Percentiles rank a stretch among this genome's conserved stretches.
phyloP scores from a whole-genome alignment of 306 rosid genomes.

The Abrus pulchellus region DNA sequence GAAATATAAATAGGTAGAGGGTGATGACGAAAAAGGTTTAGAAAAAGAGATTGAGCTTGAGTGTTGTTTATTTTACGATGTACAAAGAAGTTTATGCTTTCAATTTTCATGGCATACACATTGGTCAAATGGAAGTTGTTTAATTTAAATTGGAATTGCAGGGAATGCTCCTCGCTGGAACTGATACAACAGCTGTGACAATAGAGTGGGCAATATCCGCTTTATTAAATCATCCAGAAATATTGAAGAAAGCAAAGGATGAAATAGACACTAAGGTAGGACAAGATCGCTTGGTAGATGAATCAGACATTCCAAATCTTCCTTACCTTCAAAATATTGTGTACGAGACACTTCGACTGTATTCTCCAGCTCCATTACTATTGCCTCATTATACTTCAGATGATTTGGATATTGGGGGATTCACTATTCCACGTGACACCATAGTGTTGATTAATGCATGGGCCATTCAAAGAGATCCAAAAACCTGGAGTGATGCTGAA shows the following conservation, averaged over 20 bases:
- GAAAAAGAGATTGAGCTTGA: too few relatives aligned
- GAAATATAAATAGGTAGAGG: too few relatives aligned
- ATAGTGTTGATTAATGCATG: constrained; percentile 60
- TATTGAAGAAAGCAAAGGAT: constrained; percentile 50
- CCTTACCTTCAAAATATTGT: constrained; percentile 58
- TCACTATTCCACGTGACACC: constrained; percentile 53
- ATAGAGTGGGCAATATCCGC: constrained; percentile 51
- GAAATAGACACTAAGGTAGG: constrained; percentile 54
- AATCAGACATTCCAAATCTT: constrained; percentile 51
- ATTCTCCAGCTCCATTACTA: constrained; percentile 55
- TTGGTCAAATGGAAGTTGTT: not conserved
- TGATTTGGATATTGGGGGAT: constrained; percentile 55
- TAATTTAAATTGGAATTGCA: constrained; percentile 12
- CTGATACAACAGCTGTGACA: constrained; percentile 54
- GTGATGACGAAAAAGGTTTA: too few relatives aligned
- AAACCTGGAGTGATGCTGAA: constrained; percentile 51
- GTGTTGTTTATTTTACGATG: too few relatives aligned
- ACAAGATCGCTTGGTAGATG: constrained; percentile 50
- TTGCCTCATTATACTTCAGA: constrained; percentile 55
- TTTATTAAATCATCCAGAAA: constrained; percentile 52
- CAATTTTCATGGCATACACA: not conserved
- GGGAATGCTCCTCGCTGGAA: constrained; percentile 55
- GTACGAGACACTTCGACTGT: constrained; percentile 55
- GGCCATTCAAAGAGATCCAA: constrained; percentile 66
- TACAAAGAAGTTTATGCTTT: too few relatives aligned